Evolutionary conservation across 148 eudicot genomes (phyloP).

Genomic region (Suaeda aralocaspica): DNA sequence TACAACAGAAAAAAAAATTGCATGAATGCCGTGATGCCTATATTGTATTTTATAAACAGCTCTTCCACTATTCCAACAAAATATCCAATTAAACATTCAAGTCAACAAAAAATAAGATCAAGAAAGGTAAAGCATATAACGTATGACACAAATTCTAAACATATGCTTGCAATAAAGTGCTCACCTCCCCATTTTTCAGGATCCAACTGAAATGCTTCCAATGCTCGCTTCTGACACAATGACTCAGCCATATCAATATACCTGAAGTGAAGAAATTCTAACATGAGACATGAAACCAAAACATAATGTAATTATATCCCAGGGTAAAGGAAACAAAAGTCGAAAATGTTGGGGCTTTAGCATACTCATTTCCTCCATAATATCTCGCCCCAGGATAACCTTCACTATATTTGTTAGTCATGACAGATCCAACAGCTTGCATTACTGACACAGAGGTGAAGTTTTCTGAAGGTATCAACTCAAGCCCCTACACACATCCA

Average conservation of each 20-base stretch:
- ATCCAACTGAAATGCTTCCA: slow-evolving; percentile 95
- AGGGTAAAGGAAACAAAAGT: background rate
- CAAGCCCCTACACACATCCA: slow-evolving; percentile 62
- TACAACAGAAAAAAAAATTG: no score
- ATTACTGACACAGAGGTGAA: slow-evolving; percentile 92
- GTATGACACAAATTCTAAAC: background rate
- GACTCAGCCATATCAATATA: slow-evolving; percentile 98
- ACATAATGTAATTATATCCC: background rate
- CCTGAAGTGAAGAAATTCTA: slow-evolving; percentile 30
- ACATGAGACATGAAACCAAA: background rate
- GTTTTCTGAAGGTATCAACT: slow-evolving; percentile 97
- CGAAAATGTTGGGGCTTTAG: slow-evolving; percentile 3
- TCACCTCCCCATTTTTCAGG: slow-evolving; percentile 99
- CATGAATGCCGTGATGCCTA: background rate
- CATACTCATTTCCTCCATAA: slow-evolving; percentile 99
- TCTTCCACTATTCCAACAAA: background rate
- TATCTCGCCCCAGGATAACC: slow-evolving; percentile 99
- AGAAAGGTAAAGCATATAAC: background rate
- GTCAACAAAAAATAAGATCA: background rate
- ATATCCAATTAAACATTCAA: background rate
- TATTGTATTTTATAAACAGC: background rate
- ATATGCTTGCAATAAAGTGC: background rate
- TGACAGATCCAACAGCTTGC: slow-evolving; percentile 99
- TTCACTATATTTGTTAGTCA: slow-evolving; percentile 99
- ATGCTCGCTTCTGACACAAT: slow-evolving; percentile 90